Percentiles rank a stretch among this genome's conserved stretches.
Conservation (phyloP, 2,329 filamentous ascomycete species). For the Epichloe elymi region DNA sequence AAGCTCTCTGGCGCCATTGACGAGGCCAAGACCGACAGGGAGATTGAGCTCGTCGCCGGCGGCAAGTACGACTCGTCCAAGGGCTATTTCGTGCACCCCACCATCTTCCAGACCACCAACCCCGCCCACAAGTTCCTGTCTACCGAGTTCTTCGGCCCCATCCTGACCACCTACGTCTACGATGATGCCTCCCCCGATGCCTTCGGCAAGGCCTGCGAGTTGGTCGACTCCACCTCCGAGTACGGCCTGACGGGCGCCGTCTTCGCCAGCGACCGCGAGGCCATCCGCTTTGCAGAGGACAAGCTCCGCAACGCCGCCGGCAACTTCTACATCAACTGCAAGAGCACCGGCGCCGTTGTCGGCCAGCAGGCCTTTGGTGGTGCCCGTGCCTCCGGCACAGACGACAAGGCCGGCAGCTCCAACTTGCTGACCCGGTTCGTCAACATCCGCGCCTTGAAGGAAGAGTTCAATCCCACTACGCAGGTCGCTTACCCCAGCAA, state of each 20-base stretch:
- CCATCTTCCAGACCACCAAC: constrained; percentile 64
- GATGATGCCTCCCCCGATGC: constrained; percentile 47
- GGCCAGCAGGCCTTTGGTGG: constrained; percentile 63
- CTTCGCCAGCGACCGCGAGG: constrained; percentile 57
- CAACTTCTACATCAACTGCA: constrained; percentile 81
- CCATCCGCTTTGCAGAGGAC: constrained; percentile 56
- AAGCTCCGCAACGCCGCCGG: constrained; percentile 59
- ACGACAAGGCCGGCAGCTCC: constrained; percentile 58
- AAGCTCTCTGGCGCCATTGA: constrained; percentile 69
- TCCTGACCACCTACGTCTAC: constrained; percentile 65
- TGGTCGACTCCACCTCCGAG: constrained; percentile 59
- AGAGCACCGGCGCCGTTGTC: constrained; percentile 61
- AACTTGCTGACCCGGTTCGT: constrained; percentile 54
- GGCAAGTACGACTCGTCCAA: constrained; percentile 65
- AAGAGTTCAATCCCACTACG: constrained; percentile 55
- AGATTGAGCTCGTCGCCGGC: constrained; percentile 60
- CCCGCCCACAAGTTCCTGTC: constrained; percentile 61
- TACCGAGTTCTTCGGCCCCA: constrained; percentile 71
- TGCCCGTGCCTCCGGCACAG: constrained; percentile 54
- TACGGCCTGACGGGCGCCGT: constrained; percentile 69
- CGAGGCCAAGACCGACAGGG: constrained; percentile 59
- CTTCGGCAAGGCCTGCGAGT: constrained; percentile 44
- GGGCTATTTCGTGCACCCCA: constrained; percentile 76
- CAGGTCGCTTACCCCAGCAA: constrained; percentile 61
- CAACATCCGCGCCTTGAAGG: constrained; percentile 56